phyloP scores from a whole-genome alignment of 2,329 filamentous ascomycete species.

The Scedosporium boydii region DNA sequence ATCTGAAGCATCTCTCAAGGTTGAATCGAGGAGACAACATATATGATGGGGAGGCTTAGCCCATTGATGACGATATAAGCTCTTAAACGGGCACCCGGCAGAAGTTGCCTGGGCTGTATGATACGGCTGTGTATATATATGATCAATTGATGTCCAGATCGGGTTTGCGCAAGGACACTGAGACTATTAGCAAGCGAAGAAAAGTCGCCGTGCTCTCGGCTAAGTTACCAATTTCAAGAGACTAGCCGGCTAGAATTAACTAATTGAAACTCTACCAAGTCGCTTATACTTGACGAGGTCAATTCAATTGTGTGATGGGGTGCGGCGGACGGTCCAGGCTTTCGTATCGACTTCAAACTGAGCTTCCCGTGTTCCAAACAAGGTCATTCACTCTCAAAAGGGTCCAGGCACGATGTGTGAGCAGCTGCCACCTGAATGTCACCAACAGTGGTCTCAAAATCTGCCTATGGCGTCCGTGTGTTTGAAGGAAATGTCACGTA shows the following conservation, averaged over 20 bases:
- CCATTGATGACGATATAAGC: too few species aligned
- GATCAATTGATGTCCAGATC: too few species aligned
- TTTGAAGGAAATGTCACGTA: background rate
- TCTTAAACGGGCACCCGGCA: too few species aligned
- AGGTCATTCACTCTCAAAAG: background rate
- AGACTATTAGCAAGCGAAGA: background rate
- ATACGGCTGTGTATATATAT: too few species aligned
- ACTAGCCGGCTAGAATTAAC: background rate
- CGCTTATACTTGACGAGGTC: background rate
- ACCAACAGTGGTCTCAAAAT: background rate
- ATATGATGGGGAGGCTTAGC: too few species aligned
- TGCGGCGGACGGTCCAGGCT: background rate
- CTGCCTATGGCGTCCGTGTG: background rate
- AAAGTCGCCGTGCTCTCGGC: background rate
- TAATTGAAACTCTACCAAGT: background rate
- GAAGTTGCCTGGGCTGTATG: too few species aligned
- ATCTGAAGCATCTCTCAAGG: too few species aligned
- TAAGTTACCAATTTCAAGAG: conserved; percentile 1
- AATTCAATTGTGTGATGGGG: background rate
- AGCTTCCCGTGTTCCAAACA: background rate
- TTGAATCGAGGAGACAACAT: too few species aligned
- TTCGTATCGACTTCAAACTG: background rate
- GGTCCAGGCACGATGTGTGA: too few species aligned
- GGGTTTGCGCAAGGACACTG: too few species aligned
- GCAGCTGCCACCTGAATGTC: too few species aligned